Conservation (phyloP, 495 filamentous ascomycete genomes). For the Bryoglossum gracile region DNA sequence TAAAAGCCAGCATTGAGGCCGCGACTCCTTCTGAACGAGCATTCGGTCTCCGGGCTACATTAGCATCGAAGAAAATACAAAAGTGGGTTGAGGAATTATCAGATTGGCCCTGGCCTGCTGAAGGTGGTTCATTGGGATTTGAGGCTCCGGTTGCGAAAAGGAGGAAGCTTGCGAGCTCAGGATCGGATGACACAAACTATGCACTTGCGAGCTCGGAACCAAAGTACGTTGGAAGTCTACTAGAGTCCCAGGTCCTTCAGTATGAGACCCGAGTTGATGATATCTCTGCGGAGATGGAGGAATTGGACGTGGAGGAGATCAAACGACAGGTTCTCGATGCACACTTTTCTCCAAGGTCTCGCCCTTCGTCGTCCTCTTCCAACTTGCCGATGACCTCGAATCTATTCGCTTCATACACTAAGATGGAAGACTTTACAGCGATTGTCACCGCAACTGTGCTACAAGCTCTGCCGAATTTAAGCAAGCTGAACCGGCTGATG, state of each 20-base stretch:
- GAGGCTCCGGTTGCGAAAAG: slow-evolving; percentile 36
- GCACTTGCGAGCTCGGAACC: slow-evolving; percentile 23
- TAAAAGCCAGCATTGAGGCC: slow-evolving; percentile 56
- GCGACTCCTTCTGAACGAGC: slow-evolving; percentile 61
- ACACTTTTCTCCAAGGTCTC: slow-evolving; percentile 52
- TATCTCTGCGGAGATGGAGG: slow-evolving; percentile 70
- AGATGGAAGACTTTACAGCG: slow-evolving; percentile 77
- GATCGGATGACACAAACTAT: slow-evolving; percentile 8
- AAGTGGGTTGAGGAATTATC: slow-evolving; percentile 73
- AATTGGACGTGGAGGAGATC: slow-evolving; percentile 79
- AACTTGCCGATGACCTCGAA: slow-evolving; percentile 37
- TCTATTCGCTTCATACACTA: slow-evolving; percentile 33
- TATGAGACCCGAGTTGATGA: slow-evolving; percentile 72
- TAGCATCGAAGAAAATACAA: slow-evolving; percentile 65
- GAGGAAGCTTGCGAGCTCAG: slow-evolving; percentile 19
- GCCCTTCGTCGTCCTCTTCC: slow-evolving; percentile 38
- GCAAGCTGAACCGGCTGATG: slow-evolving; percentile 59
- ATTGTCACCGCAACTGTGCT: slow-evolving; percentile 83
- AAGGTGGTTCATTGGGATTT: slow-evolving; percentile 41
- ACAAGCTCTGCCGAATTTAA: slow-evolving; percentile 77
- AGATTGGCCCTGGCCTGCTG: slow-evolving; percentile 65
- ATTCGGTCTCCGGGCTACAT: slow-evolving; percentile 64
- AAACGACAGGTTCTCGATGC: slow-evolving; percentile 81
- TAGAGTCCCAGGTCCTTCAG: slow-evolving; percentile 46
- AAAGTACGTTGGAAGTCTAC: slow-evolving; percentile 64